These are phyloP conservation scores for Hysterium pulicare DNA, from an alignment of 2,329 filamentous ascomycete genomes.

Conservation along the genomic window DNA sequence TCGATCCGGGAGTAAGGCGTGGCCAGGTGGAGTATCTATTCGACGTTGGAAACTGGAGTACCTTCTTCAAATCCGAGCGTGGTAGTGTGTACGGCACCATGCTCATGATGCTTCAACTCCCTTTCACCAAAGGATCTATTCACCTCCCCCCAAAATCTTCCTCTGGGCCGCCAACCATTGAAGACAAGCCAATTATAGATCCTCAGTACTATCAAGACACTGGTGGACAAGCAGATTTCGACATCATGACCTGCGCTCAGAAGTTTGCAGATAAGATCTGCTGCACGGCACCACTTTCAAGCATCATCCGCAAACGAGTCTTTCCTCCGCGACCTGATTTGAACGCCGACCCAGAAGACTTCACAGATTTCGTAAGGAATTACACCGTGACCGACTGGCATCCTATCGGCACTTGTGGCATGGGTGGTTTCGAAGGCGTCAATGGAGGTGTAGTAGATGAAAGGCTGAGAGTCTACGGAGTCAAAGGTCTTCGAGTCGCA, in stretches of 20 bases:
- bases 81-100: constrained; percentile 18
- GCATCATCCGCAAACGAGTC: constrained; percentile 13
- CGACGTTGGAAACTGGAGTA: constrained; percentile 11
- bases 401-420: constrained; percentile 13
- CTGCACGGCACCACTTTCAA: constrained; percentile 6
- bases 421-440: constrained; percentile 12
- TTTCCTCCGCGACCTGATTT: constrained; percentile 13
- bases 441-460: constrained; percentile 17
- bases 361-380: constrained; percentile 9
- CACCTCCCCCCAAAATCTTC: constrained; percentile 7
- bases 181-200: constrained; percentile 9
- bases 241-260: constrained; percentile 7
- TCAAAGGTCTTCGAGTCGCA: constrained; percentile 14
- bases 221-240: constrained; percentile 7
- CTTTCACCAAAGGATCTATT: constrained; percentile 12
- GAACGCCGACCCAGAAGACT: constrained; percentile 12
- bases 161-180: not conserved
- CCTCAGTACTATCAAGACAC: constrained; percentile 9
- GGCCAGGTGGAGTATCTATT: constrained; percentile 15
- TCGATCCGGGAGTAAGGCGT: not conserved
- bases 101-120: constrained; percentile 21
- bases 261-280: constrained; percentile 9
- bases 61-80: constrained; percentile 5
- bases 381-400: constrained; percentile 20
- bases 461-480: constrained; percentile 7